Evolutionary conservation across 2,329 filamentous ascomycete genomes (phyloP), one percentile per base, ranked within the genome.

Genomic region (Botrytis porri): DNA sequence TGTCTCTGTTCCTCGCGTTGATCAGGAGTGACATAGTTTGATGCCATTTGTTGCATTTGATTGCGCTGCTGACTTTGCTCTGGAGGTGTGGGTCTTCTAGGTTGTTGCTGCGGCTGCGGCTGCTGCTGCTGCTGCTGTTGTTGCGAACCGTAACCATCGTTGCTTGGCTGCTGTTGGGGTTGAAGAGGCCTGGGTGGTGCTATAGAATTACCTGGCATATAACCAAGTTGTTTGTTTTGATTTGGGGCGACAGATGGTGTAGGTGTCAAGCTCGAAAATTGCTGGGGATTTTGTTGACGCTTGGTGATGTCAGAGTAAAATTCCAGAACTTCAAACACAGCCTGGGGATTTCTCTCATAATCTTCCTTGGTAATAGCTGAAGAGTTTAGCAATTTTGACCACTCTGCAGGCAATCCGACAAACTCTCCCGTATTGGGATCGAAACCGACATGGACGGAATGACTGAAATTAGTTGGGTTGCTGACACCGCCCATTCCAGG

Each of bases 311-410:
- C 92, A 1, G 92, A 93, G 83, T 95, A 95, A 83, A 95, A 95
- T 81, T 95, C 92, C 29, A 95, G 85, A 62, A 94, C 93, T 81
- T 95, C 93, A 72, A 94, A 90, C 39, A 90, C 92, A 74, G 90
- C 94, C 84, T 95, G 92, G 8, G 96, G 96, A 80, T 99, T 98
- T 80, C 96, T 95, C 83, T 97, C 94, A 83, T 98, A 98, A 82
- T 99, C 96, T 80, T 99, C 96, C 83, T 98, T 97, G 74, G 96
- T 98, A 80, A 99, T 96, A 73, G 96, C 96, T 4, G 96, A 98
- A 14, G 94, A 95, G 80, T 96, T 98, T 77, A 99, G 87, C 69
- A 99, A 87, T 83, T 97, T 97, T 80, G 97, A 96, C 96, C 96
- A 99, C 85, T 99, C 96, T 8, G 94, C 91, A 1, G 96, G 96